Base-by-base conservation (phyloP, 176 grass and related monocot genomes). In the Cenchrus fungigraminus region DNA sequence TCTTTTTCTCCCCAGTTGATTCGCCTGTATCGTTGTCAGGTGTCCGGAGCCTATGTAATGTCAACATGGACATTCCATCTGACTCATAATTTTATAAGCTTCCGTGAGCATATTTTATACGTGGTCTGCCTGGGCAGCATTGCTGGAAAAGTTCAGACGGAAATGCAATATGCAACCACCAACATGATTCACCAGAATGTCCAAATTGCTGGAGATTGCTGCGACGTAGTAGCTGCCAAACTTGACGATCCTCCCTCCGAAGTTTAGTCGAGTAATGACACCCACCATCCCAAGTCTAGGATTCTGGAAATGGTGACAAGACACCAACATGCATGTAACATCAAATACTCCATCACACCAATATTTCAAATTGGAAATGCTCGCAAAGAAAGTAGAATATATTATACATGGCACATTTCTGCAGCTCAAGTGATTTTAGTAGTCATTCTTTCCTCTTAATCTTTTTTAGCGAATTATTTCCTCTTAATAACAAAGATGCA, bases 61-160 rank as follows among this genome's bases (percentile, higher is more conserved):
- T 46, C 54, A 78, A 84, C 61, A 54, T 69, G 80, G 85, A 84
- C 89, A n/a, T 68, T 68, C 17, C 84, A 90, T 52, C 89, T 76
- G 45, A 87, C 79, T 55, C 50, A 74, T 55, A 55, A 74, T 37
- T 74, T 52, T 4, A 63, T 68, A n/a, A 43, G 47, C 12, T 17
- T 77, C 13, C 40, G 25, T 20, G 17, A 74, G 14, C 50, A 67
- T n/a, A 12, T 47, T 51, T 75, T 80, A 89, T 84, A 74, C 49
- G 57, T 25, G 34, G 50, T 14, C 29, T 86, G 20, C 72, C 49
- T 76, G 19, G 78, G 71, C 56, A 66, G 22, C 73, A 58, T 37
- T 16, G 8, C 8, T 20, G 69, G 32, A 76, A 54, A 52, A 66
- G 14, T 47, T 82, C 67, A 82, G 31, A 58, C 59, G 22, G 59